A percentile compares a stretch with the other conserved stretches of the same genome.
phyloP scores from a whole-genome alignment of 106 monocot species.

The Platanthera zijinensis region DNA sequence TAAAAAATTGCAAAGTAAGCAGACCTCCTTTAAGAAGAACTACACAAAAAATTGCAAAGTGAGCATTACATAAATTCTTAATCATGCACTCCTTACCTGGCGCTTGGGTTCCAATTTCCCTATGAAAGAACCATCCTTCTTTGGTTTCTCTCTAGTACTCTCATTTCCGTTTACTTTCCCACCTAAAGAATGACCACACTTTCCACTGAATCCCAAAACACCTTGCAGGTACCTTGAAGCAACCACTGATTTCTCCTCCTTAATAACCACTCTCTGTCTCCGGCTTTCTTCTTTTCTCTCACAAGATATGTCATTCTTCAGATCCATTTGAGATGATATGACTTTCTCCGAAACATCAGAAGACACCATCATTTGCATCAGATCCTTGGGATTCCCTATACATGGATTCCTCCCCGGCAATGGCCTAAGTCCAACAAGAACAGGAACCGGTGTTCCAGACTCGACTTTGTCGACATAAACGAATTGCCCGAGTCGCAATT shows the following conservation, averaged over 20 bases:
- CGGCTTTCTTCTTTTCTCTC: conserved; percentile 34
- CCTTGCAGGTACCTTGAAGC: conserved; percentile 78
- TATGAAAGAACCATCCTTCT: conserved; percentile 20
- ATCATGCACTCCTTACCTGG: conserved; percentile 32
- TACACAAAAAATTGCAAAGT: not conserved
- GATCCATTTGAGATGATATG: conserved; percentile 10
- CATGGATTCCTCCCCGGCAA: conserved; percentile 69
- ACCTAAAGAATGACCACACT: conserved; percentile 9
- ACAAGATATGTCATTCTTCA: conserved; percentile 11
- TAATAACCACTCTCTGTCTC: conserved; percentile 56
- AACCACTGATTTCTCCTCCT: conserved; percentile 64
- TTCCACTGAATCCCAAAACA: conserved; percentile 25
- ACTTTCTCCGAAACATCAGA: conserved; percentile 18
- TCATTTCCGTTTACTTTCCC: conserved; percentile 27
- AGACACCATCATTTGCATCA: conserved; percentile 63
- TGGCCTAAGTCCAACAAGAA: conserved; percentile 71
- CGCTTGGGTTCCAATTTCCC: conserved; percentile 28
- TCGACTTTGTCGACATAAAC: conserved; percentile 76
- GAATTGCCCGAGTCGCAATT: conserved; percentile 87
- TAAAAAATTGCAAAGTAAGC: not conserved
- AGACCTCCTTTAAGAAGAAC: not conserved
- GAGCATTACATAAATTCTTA: not conserved
- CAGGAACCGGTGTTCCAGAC: conserved; percentile 63
- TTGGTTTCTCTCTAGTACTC: conserved; percentile 5
- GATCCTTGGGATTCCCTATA: conserved; percentile 79